Base-by-base conservation (phyloP, 306 rosid genomes). In the Trichosanthes cucumerina region DNA sequence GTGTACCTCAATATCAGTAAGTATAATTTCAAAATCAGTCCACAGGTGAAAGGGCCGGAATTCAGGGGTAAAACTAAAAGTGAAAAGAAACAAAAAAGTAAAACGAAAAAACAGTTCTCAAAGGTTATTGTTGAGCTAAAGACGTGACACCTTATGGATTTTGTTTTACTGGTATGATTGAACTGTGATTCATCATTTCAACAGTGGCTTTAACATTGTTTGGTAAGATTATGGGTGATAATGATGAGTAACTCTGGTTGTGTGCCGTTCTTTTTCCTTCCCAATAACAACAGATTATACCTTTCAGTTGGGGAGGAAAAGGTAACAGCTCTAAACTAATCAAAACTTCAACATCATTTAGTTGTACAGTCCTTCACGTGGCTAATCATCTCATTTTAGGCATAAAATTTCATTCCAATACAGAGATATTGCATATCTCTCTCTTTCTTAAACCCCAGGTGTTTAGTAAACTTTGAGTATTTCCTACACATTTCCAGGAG, bases 1-100 rank as follows among this genome's bases (percentile, higher is more conserved):
- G 31, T 74, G 62, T 74, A 74, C 78, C 78, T 74, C 62, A 74
- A 74, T 74, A 54, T 39, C 68, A 34, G 36, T 10, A n/a, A 56
- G 79, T 34, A 76, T 39, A 56, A n/a, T 76, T 38, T 76, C 79
- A 34, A 73, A 73, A 73, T 73, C 60, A 47, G 43, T 49, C 59
- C 60, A 49, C 78, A 73, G 60, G 78, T 71, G 57, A 69, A 43
- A 69, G n/a, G 58, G 57, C 76, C 57, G 39, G 76, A 58, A 71
- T 72, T 72, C 77, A 72, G 46, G 63, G 78, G 62, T 33, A 74
- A 73, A 33, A 49, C 78, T 74, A 74, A 52, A 74, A 74, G 78
- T 74, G 78, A 74, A 74, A 74, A 74, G 78, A 49, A 71, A 71
- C 76, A 71, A 46, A 46, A 70, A 46, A 15, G 77, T 43, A 71